A percentile compares a stretch with the other conserved stretches of the same genome.
These are phyloP conservation scores for Lichtheimia ramosa DNA, from an alignment of 371 early-diverging fungal genomes.

Conservation along the genomic window DNA sequence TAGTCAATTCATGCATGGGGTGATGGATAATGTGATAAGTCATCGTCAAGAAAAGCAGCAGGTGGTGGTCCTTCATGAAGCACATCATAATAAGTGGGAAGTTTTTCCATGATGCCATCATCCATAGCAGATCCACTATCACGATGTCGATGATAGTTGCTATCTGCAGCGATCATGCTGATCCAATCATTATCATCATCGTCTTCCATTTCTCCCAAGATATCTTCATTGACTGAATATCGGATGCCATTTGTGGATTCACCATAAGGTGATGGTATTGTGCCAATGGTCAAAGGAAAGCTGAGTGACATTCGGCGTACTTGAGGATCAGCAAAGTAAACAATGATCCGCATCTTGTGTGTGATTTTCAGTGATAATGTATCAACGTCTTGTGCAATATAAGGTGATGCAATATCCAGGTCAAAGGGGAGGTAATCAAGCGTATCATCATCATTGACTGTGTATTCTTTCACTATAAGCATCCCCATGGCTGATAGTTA, in stretches of 20 bases:
- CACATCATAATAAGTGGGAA: slow-evolving; percentile 21
- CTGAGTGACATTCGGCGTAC: slow-evolving; percentile 19
- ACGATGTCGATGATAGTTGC: not conserved
- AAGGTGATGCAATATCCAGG: not conserved
- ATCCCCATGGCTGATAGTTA: too few species aligned
- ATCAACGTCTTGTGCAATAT: slow-evolving; percentile 14
- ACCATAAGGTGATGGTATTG: slow-evolving; percentile 8
- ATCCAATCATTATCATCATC: slow-evolving; percentile 6
- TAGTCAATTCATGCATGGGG: not conserved
- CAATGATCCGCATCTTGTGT: slow-evolving; percentile 16
- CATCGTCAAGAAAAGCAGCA: slow-evolving; percentile 21
- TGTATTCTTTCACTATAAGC: too few species aligned
- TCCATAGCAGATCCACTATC: not conserved
- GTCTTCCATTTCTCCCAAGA: not conserved
- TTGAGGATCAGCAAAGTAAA: slow-evolving; percentile 11
- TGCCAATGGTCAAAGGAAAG: slow-evolving; percentile 16
- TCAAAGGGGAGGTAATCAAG: slow-evolving; percentile 4
- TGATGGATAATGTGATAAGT: slow-evolving; percentile 13
- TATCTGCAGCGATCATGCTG: not conserved
- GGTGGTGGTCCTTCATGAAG: slow-evolving; percentile 23
- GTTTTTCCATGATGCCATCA: slow-evolving; percentile 4
- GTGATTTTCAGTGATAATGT: slow-evolving; percentile 11
- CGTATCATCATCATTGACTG: not conserved
- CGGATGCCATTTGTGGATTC: not conserved
- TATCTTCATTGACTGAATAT: not conserved